phyloP scores from a whole-genome alignment of 257 asterid genomes.

The Datura wrightii region DNA sequence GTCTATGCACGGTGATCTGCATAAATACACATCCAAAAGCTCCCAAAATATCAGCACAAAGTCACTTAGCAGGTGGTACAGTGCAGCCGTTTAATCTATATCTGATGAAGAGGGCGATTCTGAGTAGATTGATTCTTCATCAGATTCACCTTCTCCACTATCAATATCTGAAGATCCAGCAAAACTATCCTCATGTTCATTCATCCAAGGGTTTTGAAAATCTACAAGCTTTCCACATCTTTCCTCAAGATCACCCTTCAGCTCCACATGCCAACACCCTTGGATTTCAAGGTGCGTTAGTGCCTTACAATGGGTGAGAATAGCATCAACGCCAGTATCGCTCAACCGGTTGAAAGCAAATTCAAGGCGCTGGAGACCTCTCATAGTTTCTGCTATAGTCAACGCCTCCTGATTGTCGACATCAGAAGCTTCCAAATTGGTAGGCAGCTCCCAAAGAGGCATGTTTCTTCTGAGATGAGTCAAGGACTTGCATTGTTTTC shows the following conservation, averaged over 20 bases:
- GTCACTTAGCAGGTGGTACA: background rate
- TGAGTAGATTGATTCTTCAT: conserved; percentile 23
- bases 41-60: background rate
- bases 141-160: background rate
- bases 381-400: conserved; percentile 34
- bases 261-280: conserved; percentile 33
- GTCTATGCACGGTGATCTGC: background rate
- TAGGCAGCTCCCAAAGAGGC: conserved; percentile 26
- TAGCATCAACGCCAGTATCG: conserved; percentile 22
- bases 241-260: conserved; percentile 34
- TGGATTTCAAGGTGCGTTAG: conserved; percentile 32
- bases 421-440: background rate
- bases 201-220: conserved; percentile 21
- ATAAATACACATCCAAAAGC: background rate
- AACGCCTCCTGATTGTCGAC: conserved; percentile 28
- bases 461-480: conserved; percentile 31
- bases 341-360: conserved; percentile 20
- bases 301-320: conserved; percentile 33
- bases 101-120: conserved; percentile 27
- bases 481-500: conserved; percentile 35
- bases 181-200: background rate
- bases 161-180: background rate
- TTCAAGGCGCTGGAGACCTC: conserved; percentile 33
- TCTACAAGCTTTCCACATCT: conserved; percentile 28
- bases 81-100: background rate